phyloP scores from a whole-genome alignment of 129 eudicot species.

The Helichrysum umbraculigerum region DNA sequence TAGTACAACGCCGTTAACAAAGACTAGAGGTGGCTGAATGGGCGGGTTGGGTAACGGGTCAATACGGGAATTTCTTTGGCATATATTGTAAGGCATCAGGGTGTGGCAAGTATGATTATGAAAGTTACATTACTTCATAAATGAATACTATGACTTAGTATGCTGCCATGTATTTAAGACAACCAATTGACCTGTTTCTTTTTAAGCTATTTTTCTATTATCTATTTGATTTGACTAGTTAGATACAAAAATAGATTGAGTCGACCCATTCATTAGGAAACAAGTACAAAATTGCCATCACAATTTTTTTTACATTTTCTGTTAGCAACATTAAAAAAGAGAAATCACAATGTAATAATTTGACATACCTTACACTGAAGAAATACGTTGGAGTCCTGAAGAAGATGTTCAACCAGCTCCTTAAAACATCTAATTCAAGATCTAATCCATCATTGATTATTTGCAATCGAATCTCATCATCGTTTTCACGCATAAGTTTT shows the following conservation, averaged over 20 bases:
- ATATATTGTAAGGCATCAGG: neutral
- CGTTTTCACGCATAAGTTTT: conserved; percentile 18
- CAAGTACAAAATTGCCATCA: neutral
- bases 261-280: neutral
- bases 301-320: neutral
- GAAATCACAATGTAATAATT: conserved; percentile 5
- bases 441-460: conserved; percentile 34
- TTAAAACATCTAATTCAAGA: conserved; percentile 39
- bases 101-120: neutral
- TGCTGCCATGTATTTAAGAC: neutral
- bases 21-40: neutral
- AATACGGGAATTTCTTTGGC: neutral
- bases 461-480: conserved; percentile 28
- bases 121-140: neutral
- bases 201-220: neutral
- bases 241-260: conserved; percentile 1
- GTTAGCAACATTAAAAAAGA: conserved; percentile 19
- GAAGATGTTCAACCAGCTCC: conserved; percentile 56
- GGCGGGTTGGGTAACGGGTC: neutral
- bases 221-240: neutral
- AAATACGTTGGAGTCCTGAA: conserved; percentile 58
- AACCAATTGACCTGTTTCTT: neutral
- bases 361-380: conserved; percentile 58
- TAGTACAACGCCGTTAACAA: neutral
- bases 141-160: neutral